Percentiles rank a stretch among this genome's conserved stretches.
These are phyloP conservation scores for Flammula alnicola DNA, from an alignment of 1,284 basidiomycete species.

Conservation along the genomic window DNA sequence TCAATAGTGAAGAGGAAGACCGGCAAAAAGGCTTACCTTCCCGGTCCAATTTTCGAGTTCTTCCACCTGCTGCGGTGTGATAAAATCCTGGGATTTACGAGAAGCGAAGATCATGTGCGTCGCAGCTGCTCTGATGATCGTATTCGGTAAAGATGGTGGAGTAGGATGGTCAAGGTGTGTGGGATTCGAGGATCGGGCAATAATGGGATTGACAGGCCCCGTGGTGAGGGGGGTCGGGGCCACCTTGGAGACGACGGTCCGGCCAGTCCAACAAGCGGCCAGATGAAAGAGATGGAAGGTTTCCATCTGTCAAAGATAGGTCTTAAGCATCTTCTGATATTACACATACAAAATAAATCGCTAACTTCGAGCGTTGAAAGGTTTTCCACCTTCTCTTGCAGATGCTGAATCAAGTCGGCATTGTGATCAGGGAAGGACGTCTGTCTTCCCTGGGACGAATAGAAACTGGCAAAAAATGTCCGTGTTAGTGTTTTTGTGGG, in stretches of 20 bases:
- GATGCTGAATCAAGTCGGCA: constrained; percentile 60
- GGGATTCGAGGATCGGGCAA: constrained; percentile 31
- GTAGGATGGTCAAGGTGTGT: constrained; percentile 29
- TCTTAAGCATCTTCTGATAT: neutral
- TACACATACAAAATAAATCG: constrained; percentile 6
- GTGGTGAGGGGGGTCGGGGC: constrained; percentile 47
- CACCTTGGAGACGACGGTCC: constrained; percentile 25
- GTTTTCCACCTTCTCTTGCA: constrained; percentile 53
- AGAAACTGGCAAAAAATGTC: constrained; percentile 58
- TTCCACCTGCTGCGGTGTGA: constrained; percentile 70
- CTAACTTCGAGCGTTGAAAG: constrained; percentile 72
- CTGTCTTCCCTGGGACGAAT: constrained; percentile 84
- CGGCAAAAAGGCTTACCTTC: constrained; percentile 43
- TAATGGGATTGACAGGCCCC: constrained; percentile 47
- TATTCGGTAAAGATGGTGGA: constrained; percentile 37
- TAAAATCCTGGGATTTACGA: constrained; percentile 76
- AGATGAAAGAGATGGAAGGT: constrained; percentile 80
- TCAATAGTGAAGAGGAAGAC: constrained; percentile 1
- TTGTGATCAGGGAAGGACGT: constrained; percentile 84
- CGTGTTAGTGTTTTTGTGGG: neutral
- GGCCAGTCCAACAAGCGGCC: constrained; percentile 61
- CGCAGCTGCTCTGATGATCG: constrained; percentile 73
- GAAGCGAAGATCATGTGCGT: constrained; percentile 88
- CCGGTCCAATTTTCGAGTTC: constrained; percentile 73
- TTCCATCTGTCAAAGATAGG: constrained; percentile 69